phyloP scores from a whole-genome alignment of 169 alveolate genomes.

The Eimeria zaria region DNA sequence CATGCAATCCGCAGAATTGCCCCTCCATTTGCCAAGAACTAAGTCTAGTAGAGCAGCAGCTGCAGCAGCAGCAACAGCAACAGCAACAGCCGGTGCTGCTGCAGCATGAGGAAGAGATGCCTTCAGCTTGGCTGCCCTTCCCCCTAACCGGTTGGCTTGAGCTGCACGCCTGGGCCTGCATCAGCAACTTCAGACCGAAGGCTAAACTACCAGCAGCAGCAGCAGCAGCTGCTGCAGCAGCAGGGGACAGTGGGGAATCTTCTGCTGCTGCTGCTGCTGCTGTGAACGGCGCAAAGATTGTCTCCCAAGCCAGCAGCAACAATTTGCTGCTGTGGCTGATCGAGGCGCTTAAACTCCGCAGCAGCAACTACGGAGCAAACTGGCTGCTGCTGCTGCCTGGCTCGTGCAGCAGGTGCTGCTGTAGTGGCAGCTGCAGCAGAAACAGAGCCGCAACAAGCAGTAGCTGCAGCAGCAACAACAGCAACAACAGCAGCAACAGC shows the following conservation, averaged over 20 bases:
- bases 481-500: slow-evolving; percentile 5
- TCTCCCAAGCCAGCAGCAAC: slow-evolving; percentile 63
- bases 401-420: slow-evolving; percentile 53
- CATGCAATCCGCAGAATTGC: background rate
- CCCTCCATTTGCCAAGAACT: background rate
- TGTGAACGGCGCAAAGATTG: background rate
- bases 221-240: slow-evolving; percentile 6
- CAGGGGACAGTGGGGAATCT: background rate
- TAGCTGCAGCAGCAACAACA: background rate
- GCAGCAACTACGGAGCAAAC: slow-evolving; percentile 42
- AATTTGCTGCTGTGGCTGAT: slow-evolving; percentile 54
- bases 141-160: slow-evolving; percentile 80
- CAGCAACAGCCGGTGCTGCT: slow-evolving; percentile 8
- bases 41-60: background rate
- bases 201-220: slow-evolving; percentile 38
- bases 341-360: slow-evolving; percentile 52
- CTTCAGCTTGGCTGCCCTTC: slow-evolving; percentile 37
- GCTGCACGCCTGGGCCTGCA: slow-evolving; percentile 80
- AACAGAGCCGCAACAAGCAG: background rate
- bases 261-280: slow-evolving; percentile 2
- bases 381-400: slow-evolving; percentile 57
- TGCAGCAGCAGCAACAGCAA: slow-evolving; percentile 25
- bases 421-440: slow-evolving; percentile 34
- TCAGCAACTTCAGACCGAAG: slow-evolving; percentile 57
- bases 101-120: background rate